Evolutionary conservation across 257 asterid genomes (phyloP), one percentile per base, ranked within the genome.

Genomic region (Cruciata laevipes): DNA sequence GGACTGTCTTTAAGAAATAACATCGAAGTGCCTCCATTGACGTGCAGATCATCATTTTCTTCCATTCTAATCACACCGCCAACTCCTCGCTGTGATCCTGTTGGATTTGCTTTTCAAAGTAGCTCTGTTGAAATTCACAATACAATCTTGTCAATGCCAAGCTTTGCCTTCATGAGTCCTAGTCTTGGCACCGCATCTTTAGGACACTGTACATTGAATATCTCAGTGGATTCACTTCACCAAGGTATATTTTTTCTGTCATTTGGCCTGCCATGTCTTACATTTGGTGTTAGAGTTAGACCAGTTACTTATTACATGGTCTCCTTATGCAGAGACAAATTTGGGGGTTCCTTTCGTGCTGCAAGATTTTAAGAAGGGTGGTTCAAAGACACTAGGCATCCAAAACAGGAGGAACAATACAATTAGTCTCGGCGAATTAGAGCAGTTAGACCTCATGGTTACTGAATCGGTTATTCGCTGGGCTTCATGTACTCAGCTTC

Each of bases 391-490:
- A 25, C 25, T 66, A 35, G 81, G 85, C 70, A 76, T 79, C 68
- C 89, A 73, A 67, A 86, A 87, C 75, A 80, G 84, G 71, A 86
- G 96, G 78, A 86, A 86, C 80, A 83, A 76, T 61, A 88, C 96
- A 7, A 84, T 88, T 63, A 83, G 94, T 31, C 79, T 84, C 6
- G 89, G 89, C 47, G 96, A 86, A 71, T 58, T 79, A 38, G 90
- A 85, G 71, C 87, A 84, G 68, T 70, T 88, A 20, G 86, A 86
- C 64, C 72, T 83, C 18, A 75, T 79, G 79, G 88, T 80, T 63
- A 78, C 94, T 4, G 94, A 84, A 67, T 84, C 96, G 47, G 89
- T 88, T 37, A 88, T 88, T 66, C 87, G 94, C 40, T 88, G 96
- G 96, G 91, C 91, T 11, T 88, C 96, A 0, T 88, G 96, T 80